Evolutionary conservation across 352 stramenopile genomes (phyloP).

Genomic region (Globisporangium heterothallicum): DNA sequence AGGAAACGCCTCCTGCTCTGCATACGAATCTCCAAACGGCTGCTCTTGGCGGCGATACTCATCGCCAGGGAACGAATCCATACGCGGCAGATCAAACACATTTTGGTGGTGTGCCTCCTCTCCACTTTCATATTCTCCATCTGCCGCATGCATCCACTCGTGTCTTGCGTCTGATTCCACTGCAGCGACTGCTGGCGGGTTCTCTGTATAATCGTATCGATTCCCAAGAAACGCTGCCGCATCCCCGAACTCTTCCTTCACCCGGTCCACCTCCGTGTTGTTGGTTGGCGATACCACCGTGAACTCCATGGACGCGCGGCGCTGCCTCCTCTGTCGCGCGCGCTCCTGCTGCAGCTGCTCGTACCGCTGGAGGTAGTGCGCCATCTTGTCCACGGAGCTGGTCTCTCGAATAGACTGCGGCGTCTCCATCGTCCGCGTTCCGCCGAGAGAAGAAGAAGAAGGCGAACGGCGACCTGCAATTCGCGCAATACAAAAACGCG

Average conservation of each 20-base stretch:
- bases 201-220: slow-evolving; percentile 5
- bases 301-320: slow-evolving; percentile 14
- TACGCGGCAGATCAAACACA: slow-evolving; percentile 30
- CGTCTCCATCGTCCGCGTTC: slow-evolving; percentile 18
- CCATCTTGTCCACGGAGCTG: neutral
- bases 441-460: neutral
- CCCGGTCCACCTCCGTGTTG: slow-evolving; percentile 2
- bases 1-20: slow-evolving; percentile 5
- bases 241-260: slow-evolving; percentile 4
- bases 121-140: neutral
- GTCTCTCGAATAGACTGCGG: slow-evolving; percentile 4
- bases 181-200: neutral
- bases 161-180: neutral
- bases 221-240: slow-evolving; percentile 6
- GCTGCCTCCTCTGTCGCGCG: slow-evolving; percentile 15
- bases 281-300: slow-evolving; percentile 2
- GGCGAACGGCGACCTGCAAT: neutral
- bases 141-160: neutral
- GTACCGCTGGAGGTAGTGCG: slow-evolving; percentile 39
- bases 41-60: neutral
- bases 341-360: slow-evolving; percentile 45
- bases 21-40: slow-evolving; percentile 5
- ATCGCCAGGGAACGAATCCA: slow-evolving; percentile 23
- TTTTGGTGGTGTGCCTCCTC: slow-evolving; percentile 8
- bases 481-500: neutral